Evolutionary conservation across 1,139 yeast genomes (phyloP).

Genomic region (Pichia inconspicua): DNA sequence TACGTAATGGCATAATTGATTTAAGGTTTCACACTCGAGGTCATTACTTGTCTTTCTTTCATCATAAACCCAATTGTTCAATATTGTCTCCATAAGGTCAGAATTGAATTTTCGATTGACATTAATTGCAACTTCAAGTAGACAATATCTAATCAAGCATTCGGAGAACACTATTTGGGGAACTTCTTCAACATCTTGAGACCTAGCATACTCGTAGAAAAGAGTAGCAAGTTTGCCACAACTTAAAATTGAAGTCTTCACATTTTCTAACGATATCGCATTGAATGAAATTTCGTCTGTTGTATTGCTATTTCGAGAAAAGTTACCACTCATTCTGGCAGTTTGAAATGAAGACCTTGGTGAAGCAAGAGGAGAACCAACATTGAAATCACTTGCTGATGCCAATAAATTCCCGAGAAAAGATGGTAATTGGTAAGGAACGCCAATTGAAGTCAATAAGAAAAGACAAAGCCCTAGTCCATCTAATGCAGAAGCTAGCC

Average conservation of each 20-base stretch:
- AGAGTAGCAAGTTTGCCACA: constrained; percentile 44
- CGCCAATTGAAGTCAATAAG: constrained; percentile 50
- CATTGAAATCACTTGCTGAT: constrained; percentile 13
- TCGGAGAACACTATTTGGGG: constrained; percentile 82
- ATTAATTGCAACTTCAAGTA: constrained; percentile 50
- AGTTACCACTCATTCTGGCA: not conserved
- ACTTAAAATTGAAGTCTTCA: constrained; percentile 45
- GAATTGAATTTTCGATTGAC: constrained; percentile 44
- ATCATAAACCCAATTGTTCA: constrained; percentile 24
- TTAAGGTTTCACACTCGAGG: constrained; percentile 12
- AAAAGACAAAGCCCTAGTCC: constrained; percentile 64
- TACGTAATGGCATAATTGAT: constrained; percentile 19
- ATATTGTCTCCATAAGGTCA: constrained; percentile 35
- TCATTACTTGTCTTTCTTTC: constrained; percentile 15
- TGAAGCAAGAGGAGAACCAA: constrained; percentile 32
- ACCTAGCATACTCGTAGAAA: constrained; percentile 53
- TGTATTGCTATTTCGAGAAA: constrained; percentile 5
- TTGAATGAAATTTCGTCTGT: constrained; percentile 7
- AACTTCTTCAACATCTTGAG: constrained; percentile 62
- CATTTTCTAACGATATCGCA: constrained; percentile 16
- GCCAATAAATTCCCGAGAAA: constrained; percentile 31
- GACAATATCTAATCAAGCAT: constrained; percentile 54
- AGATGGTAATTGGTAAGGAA: constrained; percentile 55
- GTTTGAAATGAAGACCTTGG: constrained; percentile 37
- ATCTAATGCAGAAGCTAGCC: constrained; percentile 85